A percentile compares a stretch with the other conserved stretches of the same genome.
These are phyloP conservation scores for Daldinia decipiens DNA, from an alignment of 495 filamentous ascomycete species.

Conservation along the genomic window DNA sequence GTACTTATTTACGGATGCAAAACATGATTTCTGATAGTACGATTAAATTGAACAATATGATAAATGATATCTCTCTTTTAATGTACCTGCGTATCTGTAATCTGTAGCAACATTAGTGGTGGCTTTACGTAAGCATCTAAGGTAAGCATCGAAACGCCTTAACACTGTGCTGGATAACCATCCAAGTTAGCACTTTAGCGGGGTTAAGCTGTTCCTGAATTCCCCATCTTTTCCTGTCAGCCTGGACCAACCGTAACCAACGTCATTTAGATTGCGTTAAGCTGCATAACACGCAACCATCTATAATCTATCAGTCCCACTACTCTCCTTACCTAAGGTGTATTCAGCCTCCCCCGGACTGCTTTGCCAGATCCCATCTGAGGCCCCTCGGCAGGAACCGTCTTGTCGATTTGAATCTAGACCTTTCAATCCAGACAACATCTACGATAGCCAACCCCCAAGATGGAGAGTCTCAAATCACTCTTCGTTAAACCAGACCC, in stretches of 20 bases:
- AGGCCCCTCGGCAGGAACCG: slow-evolving; percentile 32
- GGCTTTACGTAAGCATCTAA: slow-evolving; percentile 11
- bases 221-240: slow-evolving; percentile 7
- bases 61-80: slow-evolving; percentile 1
- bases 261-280: slow-evolving; percentile 44
- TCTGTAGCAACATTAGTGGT: background rate
- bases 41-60: background rate
- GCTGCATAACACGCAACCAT: slow-evolving; percentile 36
- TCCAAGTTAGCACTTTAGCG: slow-evolving; percentile 28
- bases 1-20: background rate
- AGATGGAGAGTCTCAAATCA: slow-evolving; percentile 86
- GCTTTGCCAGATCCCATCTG: slow-evolving; percentile 31
- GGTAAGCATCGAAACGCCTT: background rate
- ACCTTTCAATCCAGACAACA: slow-evolving; percentile 1
- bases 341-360: slow-evolving; percentile 21
- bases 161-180: background rate
- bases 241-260: slow-evolving; percentile 21
- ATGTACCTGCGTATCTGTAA: background rate
- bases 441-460: slow-evolving; percentile 15
- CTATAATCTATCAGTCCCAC: slow-evolving; percentile 30
- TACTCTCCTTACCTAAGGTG: slow-evolving; percentile 12
- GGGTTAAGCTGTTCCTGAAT: slow-evolving; percentile 44
- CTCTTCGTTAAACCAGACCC: slow-evolving; percentile 95
- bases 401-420: slow-evolving; percentile 25
- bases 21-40: background rate